Conservation (phyloP, 805 yeast genomes). For the Myxozyma vanderwaltii region DNA sequence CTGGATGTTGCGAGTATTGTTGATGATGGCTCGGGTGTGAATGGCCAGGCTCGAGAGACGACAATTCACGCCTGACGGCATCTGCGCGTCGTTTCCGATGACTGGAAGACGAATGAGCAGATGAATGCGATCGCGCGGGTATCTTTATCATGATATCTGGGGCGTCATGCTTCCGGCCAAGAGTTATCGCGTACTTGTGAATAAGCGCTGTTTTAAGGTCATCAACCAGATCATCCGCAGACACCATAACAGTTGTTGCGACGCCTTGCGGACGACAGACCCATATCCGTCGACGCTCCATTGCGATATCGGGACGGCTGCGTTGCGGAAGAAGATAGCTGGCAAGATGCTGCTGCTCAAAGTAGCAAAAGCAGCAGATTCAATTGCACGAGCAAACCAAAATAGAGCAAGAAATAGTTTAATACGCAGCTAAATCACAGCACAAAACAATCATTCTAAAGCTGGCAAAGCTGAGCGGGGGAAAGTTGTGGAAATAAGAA, state of each 20-base stretch:
- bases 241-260: constrained; percentile 71
- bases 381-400: no score
- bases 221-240: constrained; percentile 69
- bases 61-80: constrained; percentile 16
- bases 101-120: constrained; percentile 14
- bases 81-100: constrained; percentile 15
- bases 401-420: neutral
- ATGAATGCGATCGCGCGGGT: neutral
- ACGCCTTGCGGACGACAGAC: constrained; percentile 43
- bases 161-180: constrained; percentile 65
- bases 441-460: neutral
- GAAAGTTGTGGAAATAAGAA: no score
- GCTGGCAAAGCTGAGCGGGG: neutral
- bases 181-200: constrained; percentile 65
- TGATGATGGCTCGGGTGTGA: neutral
- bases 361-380: no score
- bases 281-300: constrained; percentile 41
- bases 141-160: constrained; percentile 53
- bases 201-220: constrained; percentile 72
- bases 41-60: constrained; percentile 8
- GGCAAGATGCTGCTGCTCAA: neutral
- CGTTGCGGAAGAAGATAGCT: neutral
- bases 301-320: no score
- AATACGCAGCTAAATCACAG: neutral
- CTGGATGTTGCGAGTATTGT: neutral